Conservation (phyloP, 345 rosid species). For the Eutrema japonicum region DNA sequence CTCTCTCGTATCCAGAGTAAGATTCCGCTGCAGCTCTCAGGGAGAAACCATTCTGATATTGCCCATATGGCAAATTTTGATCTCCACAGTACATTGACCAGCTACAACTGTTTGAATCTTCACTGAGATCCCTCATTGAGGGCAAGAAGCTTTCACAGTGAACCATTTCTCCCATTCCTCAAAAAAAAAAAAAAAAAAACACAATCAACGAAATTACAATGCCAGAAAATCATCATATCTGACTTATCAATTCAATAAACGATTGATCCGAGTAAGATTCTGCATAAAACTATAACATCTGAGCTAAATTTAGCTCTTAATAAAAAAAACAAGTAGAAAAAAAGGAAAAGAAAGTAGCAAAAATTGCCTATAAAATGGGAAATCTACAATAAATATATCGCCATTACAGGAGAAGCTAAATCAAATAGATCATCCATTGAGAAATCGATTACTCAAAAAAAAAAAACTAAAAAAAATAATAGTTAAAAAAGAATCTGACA, state of each 20-base stretch:
- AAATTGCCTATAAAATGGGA: constrained; percentile 30
- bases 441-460: constrained; percentile 19
- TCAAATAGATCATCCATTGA: constrained; percentile 17
- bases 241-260: constrained; percentile 1
- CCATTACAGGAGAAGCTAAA: constrained; percentile 31
- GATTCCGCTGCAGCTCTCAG: constrained; percentile 54
- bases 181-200: background rate
- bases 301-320: constrained; percentile 3
- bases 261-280: background rate
- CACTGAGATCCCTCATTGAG: constrained; percentile 73
- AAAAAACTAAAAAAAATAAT: background rate
- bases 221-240: constrained; percentile 12
- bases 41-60: constrained; percentile 54
- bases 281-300: background rate
- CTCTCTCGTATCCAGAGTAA: constrained; percentile 59
- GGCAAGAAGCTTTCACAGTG: constrained; percentile 73
- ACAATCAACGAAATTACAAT: background rate
- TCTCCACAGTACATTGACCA: constrained; percentile 67
- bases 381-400: constrained; percentile 1
- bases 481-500: constrained; percentile 19
- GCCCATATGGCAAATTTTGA: constrained; percentile 53
- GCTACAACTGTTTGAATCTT: constrained; percentile 69
- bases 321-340: background rate
- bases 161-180: constrained; percentile 82
- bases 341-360: background rate